These are phyloP conservation scores for Trichoderma gamsii DNA, from an alignment of 495 filamentous ascomycete species.

Conservation along the genomic window DNA sequence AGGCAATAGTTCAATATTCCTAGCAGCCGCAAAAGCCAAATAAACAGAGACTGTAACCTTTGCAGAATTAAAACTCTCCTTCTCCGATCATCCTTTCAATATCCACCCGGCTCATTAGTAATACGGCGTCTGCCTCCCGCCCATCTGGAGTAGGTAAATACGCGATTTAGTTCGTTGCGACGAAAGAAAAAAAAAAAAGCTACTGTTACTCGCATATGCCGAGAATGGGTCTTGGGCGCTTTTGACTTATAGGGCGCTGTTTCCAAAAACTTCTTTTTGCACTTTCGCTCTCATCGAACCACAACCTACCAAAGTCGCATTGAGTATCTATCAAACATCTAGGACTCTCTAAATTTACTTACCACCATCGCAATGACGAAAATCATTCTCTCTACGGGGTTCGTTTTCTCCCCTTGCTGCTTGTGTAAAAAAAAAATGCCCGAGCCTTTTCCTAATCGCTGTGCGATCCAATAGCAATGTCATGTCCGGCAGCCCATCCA, in stretches of 20 bases:
- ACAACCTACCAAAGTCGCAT: too few relatives aligned
- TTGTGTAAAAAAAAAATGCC: slow-evolving; percentile 15
- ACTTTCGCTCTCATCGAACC: not conserved
- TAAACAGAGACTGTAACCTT: too few relatives aligned
- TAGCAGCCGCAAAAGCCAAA: too few relatives aligned
- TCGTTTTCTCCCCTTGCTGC: slow-evolving; percentile 26
- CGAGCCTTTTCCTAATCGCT: not conserved
- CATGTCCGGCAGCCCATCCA: slow-evolving; percentile 69
- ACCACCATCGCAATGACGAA: slow-evolving; percentile 50
- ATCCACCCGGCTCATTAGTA: too few relatives aligned
- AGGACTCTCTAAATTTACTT: not conserved
- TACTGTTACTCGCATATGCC: not conserved
- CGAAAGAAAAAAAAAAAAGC: not conserved
- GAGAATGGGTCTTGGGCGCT: not conserved
- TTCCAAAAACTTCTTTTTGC: too few relatives aligned
- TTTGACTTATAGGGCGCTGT: not conserved
- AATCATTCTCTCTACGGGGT: slow-evolving; percentile 87
- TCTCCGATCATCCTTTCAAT: too few relatives aligned
- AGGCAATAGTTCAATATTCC: too few relatives aligned
- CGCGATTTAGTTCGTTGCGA: not conserved
- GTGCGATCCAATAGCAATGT: slow-evolving; percentile 59
- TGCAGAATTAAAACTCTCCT: too few relatives aligned
- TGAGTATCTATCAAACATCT: not conserved
- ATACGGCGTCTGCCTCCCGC: too few relatives aligned
- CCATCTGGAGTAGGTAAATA: too few relatives aligned